Evolutionary conservation across 768 basidiomycete genomes (phyloP).

Genomic region (Boletus sensibilis): DNA sequence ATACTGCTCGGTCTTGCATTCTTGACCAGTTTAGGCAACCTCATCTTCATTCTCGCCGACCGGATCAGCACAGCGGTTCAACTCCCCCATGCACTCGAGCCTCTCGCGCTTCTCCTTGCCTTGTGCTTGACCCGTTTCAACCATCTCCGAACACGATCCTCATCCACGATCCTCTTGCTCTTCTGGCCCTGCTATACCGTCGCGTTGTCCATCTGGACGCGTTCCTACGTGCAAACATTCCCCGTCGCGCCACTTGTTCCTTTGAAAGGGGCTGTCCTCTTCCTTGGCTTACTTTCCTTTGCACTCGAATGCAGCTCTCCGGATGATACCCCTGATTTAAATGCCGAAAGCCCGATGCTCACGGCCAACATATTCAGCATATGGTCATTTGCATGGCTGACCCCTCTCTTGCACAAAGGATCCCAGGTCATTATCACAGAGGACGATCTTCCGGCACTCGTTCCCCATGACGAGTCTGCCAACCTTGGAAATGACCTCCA

Average conservation of each 20-base stretch:
- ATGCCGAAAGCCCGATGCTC: conserved; percentile 63
- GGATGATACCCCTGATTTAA: conserved; percentile 44
- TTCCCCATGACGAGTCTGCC: conserved; percentile 64
- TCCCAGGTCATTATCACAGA: conserved; percentile 69
- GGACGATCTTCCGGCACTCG: conserved; percentile 77
- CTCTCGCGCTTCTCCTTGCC: conserved; percentile 49
- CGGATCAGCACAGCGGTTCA: conserved; percentile 40
- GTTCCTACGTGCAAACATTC: conserved; percentile 48
- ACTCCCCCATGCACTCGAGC: conserved; percentile 57
- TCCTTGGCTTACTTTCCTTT: conserved; percentile 55
- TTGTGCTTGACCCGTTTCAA: conserved; percentile 59
- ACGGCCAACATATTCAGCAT: conserved; percentile 81
- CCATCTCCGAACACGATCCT: conserved; percentile 66
- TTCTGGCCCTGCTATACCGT: conserved; percentile 76
- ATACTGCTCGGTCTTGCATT: conserved; percentile 47
- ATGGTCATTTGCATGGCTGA: conserved; percentile 88
- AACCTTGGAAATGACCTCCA: conserved; percentile 64
- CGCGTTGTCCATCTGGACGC: conserved; percentile 52
- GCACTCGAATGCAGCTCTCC: conserved; percentile 69
- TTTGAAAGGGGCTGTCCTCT: conserved; percentile 43
- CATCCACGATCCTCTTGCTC: conserved; percentile 70
- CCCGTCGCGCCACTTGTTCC: conserved; percentile 38
- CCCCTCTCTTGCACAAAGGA: conserved; percentile 71
- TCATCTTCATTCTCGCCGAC: conserved; percentile 39
- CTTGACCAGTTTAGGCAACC: conserved; percentile 43